Evolutionary conservation across 202 grass and related monocot genomes (phyloP).

Genomic region (Eragrostis tef): DNA sequence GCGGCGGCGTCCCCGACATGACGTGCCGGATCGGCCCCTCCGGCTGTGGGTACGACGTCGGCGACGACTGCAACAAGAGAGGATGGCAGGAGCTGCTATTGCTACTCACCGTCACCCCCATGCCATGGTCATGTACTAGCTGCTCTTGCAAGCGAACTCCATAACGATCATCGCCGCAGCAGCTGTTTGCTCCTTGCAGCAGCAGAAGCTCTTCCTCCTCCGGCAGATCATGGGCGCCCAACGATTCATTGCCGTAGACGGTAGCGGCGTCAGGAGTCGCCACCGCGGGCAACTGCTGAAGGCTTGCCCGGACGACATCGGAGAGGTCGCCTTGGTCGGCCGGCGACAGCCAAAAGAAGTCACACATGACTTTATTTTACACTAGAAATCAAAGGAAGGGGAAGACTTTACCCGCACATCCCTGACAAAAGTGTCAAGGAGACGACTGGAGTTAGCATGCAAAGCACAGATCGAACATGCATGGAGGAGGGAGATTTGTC

Average conservation of each 20-base stretch:
- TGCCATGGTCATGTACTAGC: background rate
- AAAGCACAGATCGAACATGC: background rate
- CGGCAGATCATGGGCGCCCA: background rate
- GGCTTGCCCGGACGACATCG: constrained; percentile 66
- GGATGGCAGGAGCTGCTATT: background rate
- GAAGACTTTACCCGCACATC: background rate
- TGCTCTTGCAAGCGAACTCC: background rate
- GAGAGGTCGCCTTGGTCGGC: constrained; percentile 84
- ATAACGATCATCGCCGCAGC: background rate
- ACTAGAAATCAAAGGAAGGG: background rate
- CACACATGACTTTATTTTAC: constrained; percentile 55
- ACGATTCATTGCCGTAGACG: background rate
- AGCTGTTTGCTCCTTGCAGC: background rate
- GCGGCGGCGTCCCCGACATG: background rate
- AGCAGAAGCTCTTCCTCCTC: background rate
- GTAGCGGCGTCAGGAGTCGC: background rate
- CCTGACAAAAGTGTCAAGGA: too few species aligned
- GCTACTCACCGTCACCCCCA: constrained; percentile 14
- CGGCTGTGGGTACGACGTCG: constrained; percentile 1
- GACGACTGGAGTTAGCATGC: background rate
- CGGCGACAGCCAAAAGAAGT: constrained; percentile 75
- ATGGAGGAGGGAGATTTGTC: background rate
- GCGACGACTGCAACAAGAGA: background rate
- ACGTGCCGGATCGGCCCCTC: background rate
- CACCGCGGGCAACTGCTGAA: constrained; percentile 12